phyloP scores from a whole-genome alignment of 306 rosid genomes.

The Purshia tridentata region DNA sequence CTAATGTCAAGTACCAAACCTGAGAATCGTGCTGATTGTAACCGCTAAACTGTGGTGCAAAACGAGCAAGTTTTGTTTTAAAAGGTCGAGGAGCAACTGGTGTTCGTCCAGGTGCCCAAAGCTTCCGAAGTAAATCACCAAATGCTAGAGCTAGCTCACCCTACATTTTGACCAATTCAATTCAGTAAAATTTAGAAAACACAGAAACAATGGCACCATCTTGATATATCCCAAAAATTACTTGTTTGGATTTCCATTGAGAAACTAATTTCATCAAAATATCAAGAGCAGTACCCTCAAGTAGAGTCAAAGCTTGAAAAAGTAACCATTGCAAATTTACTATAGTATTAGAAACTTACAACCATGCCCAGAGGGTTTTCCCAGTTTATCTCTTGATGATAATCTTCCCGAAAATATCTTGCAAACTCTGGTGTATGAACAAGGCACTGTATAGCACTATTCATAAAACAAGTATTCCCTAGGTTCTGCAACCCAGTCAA shows the following conservation, averaged over 20 bases:
- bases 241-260: neutral
- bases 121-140: constrained; percentile 90
- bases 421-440: constrained; percentile 97
- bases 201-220: neutral
- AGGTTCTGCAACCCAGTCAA: constrained; percentile 91
- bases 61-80: constrained; percentile 91
- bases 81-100: constrained; percentile 96
- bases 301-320: neutral
- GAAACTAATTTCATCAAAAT: neutral
- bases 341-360: constrained; percentile 64
- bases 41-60: constrained; percentile 99
- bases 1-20: constrained; percentile 49
- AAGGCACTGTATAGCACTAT: constrained; percentile 96
- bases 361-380: constrained; percentile 97
- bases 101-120: constrained; percentile 96
- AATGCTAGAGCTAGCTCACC: constrained; percentile 97
- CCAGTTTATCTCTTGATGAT: constrained; percentile 93
- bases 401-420: constrained; percentile 88
- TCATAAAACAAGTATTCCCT: constrained; percentile 99
- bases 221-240: neutral
- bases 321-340: neutral
- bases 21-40: constrained; percentile 99
- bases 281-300: neutral
- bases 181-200: neutral
- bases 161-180: constrained; percentile 32